Base-by-base conservation (phyloP, 345 rosid genomes). In the Gossypium australe region DNA sequence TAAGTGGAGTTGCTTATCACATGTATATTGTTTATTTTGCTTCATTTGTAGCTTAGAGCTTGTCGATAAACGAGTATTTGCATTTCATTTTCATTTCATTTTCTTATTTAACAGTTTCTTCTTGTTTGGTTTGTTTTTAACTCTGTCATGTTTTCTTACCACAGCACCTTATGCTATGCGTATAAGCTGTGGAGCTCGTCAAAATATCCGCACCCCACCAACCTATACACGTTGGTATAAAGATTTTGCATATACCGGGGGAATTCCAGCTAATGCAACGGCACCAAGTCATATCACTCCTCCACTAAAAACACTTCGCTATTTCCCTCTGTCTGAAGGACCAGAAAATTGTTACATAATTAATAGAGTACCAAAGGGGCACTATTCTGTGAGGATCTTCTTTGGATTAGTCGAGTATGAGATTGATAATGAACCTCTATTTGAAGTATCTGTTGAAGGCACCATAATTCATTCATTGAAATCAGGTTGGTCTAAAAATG, bases 191-290 rank as follows among this genome's bases (percentile, higher is more conserved):
- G 99, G 99, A 72, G 87, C 97, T 45, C 84, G 98, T 18, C 70
- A 75, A 4, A 77, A 88, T 78, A 82, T 90, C 62, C 84, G 75
- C 44, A 87, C 97, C 0, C 80, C 87, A 4, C 99, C 97, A 27
- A 91, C 94, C 20, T 88, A 92, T 78, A 87, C 91, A 18, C 94
- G 85, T 68, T 95, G 98, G 99, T 84, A 74, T 79, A 95, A 93
- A 78, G 99, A 93, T 82, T 86, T 95, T 71, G 99, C 89, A 0
- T 95, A 93, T 49, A 91, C 99, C 0, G 99, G 99, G 22, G 99
- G 98, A 10, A 34, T 91, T 79, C 97, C 98, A 11, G 61, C 82
- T 7, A 95, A 90, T 65, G 90, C 93, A 11, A 79, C 89, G 1
- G 18, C 0, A 2, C 90, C 93, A 17, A 83, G 91, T 64, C 80